Base-by-base conservation (phyloP, 2,329 filamentous ascomycete species). In the Colletotrichum sp. region DNA sequence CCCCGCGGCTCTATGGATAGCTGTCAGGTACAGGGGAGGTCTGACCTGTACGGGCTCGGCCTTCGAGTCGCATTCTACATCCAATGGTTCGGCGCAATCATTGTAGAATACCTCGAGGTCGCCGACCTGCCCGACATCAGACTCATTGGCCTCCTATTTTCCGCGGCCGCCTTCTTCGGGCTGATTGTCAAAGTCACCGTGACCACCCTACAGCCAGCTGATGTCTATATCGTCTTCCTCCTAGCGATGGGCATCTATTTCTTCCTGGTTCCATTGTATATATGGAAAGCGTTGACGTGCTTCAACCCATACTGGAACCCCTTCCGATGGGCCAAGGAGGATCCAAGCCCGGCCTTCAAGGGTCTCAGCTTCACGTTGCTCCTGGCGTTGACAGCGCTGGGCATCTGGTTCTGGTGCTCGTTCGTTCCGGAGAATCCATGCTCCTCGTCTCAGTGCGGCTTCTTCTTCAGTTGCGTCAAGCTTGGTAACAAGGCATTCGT, bases 21-120 rank as follows among this genome's bases (percentile, higher is more conserved):
- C 26, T 84, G 83, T 73, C 75, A 78, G 18, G 70, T 77, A 52
- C 67, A 77, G 32, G 80, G 82, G 18, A 78, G 80, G 24, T 79
- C 83, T 48, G 81, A 81, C 28, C 78, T 84, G 64, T 85, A 85
- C 60, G 83, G 84, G 8, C 70, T 85, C 21, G 83, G 83, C 56
- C 82, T 85, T 67, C 81, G 83, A 6, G 78, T 80, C 26, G 80
- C 80, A 12, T 83, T 84, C 70, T 85, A 85, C 71, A 67, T 82
- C 26, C 83, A 84, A 74, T 86, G 84, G 84, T 79, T 84, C 52
- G 81, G 80, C 10, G 79, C 80, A 28, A 76, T 83, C 16, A n/a
- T 82, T 2, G 78, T 83, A 15, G 80, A 83, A 67, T 82, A 80
- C 66, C 70, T 83, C 32, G 81, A 82, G 48, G 80, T 81, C 48